Evolutionary conservation across 441 rosid species (phyloP), one percentile per base, ranked within the genome.

Genomic region (Populus hybrid): DNA sequence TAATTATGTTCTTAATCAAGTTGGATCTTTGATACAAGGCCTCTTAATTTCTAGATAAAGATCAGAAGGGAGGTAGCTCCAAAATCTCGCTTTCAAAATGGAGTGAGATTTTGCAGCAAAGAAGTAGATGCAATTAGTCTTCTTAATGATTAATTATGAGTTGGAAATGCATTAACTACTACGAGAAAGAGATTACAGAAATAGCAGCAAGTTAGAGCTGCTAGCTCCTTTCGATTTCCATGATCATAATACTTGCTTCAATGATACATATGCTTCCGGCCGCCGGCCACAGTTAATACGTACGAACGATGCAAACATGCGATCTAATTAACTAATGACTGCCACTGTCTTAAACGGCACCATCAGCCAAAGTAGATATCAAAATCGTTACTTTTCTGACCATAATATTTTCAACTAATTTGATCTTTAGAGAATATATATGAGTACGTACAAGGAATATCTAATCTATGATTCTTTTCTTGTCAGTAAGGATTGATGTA

Each of bases 381-480:
- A 65, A 56, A 45, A 64, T 83, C 61, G 64, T 50, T 69, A 72
- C 77, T 73, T 77, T 73, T 10, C 65, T 40, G 14, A 10, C 76
- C 73, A 72, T 63, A 73, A 26, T 63, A 74, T 83, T 83, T 84
- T 12, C 24, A 77, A 71, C 82, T 86, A 76, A 76, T 76, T 9
- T 12, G 70, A 67, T 28, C n/a, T 33, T 67, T 7, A 11, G 16
- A 33, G 68, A 81, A 87, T 84, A 86, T 86, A 77, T 77, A 53
- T 64, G 42, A 81, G 82, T 77, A 59, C 33, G 73, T 50, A 73
- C 28, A 83, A 85, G 81, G 83, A 73, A 86, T 76, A 29, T 74
- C 76, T 28, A 63, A 68, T 56, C 8, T 82, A 18, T 71, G 82
- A 80, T 83, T 80, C 83, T 71, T 65, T 72, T 68, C 23, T 26